Percentiles rank a stretch among this genome's conserved stretches.
These are phyloP conservation scores for Ailanthus altissimus DNA, from an alignment of 345 rosid species.

Conservation along the genomic window DNA sequence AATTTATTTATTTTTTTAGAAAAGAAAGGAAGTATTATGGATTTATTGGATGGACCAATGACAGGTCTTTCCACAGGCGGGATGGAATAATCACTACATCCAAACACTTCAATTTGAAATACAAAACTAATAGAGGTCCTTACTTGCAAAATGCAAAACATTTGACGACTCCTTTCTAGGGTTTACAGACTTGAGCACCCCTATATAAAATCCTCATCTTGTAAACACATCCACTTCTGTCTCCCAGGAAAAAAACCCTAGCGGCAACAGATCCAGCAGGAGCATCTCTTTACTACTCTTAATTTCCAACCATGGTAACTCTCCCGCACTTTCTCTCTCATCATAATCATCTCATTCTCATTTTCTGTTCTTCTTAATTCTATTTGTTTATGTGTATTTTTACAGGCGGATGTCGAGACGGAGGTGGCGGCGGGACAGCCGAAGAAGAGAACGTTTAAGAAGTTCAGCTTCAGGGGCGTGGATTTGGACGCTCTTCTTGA, in stretches of 20 bases:
- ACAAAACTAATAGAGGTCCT: slow-evolving; percentile 2
- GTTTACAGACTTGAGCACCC: neutral
- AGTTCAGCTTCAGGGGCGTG: slow-evolving; percentile 58
- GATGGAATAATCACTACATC: neutral
- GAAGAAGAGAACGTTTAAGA: slow-evolving; percentile 64
- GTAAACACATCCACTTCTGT: no score
- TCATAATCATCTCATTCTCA: neutral
- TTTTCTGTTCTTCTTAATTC: neutral
- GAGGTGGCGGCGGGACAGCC: slow-evolving; percentile 48
- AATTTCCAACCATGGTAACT: slow-evolving; percentile 38
- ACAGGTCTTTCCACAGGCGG: neutral
- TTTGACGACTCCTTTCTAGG: slow-evolving; percentile 6
- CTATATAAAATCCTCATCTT: slow-evolving; percentile 1
- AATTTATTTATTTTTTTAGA: no score
- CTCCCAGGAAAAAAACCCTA: slow-evolving; percentile 24
- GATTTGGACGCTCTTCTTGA: slow-evolving; percentile 73
- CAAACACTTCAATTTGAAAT: neutral
- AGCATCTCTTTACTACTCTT: neutral
- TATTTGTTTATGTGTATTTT: neutral
- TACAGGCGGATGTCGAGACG: slow-evolving; percentile 47
- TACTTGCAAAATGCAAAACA: neutral
- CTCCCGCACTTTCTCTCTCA: neutral
- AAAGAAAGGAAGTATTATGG: no score
- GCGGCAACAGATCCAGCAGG: slow-evolving; percentile 28
- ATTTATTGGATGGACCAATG: no score